A percentile compares a stretch with the other conserved stretches of the same genome.
These are phyloP conservation scores for Amaranthus palmeri DNA, from an alignment of 148 eudicot species.

Conservation along the genomic window DNA sequence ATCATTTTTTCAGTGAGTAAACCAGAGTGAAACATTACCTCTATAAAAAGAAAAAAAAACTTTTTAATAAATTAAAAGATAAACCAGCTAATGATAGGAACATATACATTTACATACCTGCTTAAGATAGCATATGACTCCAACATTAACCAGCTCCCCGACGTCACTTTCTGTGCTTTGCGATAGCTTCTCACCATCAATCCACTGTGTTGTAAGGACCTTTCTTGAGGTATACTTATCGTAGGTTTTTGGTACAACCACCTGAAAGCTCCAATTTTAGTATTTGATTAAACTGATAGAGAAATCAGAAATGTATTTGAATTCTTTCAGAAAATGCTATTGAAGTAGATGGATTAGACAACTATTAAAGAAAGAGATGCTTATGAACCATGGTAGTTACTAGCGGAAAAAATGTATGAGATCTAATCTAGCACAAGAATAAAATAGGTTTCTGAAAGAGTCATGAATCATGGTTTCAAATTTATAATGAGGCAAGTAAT, in stretches of 20 bases:
- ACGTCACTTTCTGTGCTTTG: slow-evolving; percentile 98
- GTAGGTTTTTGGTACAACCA: slow-evolving; percentile 87
- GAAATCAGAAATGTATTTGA: background rate
- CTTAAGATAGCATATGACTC: slow-evolving; percentile 99
- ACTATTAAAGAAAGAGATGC: too few relatives aligned
- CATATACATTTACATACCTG: slow-evolving; percentile 50
- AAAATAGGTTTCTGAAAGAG: too few relatives aligned
- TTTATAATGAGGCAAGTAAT: background rate
- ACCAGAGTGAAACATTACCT: too few relatives aligned
- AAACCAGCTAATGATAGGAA: background rate
- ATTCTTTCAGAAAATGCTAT: background rate
- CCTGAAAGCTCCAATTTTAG: slow-evolving; percentile 35
- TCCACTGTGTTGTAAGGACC: slow-evolving; percentile 94
- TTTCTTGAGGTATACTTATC: slow-evolving; percentile 84
- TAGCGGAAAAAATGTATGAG: too few relatives aligned
- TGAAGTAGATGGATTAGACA: too few relatives aligned
- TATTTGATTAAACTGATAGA: background rate
- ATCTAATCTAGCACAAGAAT: too few relatives aligned
- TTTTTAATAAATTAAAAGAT: background rate
- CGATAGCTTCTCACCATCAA: slow-evolving; percentile 96
- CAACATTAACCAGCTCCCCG: slow-evolving; percentile 95
- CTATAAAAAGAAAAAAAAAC: background rate
- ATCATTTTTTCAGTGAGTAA: too few relatives aligned
- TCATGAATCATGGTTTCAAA: too few relatives aligned
- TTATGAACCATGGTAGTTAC: background rate